Percentiles rank a stretch among this genome's conserved stretches.
These are phyloP conservation scores for Kuraishia ogatae DNA, from an alignment of 805 yeast genomes.

Conservation along the genomic window DNA sequence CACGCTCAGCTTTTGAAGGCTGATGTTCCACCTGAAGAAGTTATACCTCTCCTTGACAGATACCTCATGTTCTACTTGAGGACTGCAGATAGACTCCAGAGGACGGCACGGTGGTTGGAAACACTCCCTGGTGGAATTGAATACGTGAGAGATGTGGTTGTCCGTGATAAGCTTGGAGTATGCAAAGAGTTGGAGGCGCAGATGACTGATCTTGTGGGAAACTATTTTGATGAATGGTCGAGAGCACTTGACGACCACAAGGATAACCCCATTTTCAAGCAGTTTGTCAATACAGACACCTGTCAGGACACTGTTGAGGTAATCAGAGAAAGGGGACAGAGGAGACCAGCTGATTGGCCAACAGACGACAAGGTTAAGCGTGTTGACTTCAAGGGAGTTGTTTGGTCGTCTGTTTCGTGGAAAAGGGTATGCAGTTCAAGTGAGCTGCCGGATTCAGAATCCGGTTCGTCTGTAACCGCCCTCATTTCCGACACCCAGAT, in stretches of 20 bases:
- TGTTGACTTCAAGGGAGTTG: constrained; percentile 19
- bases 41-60: constrained; percentile 26
- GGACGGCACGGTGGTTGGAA: constrained; percentile 31
- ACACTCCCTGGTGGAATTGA: constrained; percentile 26
- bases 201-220: constrained; percentile 23
- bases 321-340: constrained; percentile 26
- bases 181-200: constrained; percentile 23
- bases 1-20: constrained; percentile 25
- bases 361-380: constrained; percentile 12
- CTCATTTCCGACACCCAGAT: constrained; percentile 26
- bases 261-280: constrained; percentile 20
- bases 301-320: constrained; percentile 22
- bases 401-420: constrained; percentile 25
- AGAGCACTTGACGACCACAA: constrained; percentile 15
- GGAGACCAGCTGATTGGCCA: constrained; percentile 28
- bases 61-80: constrained; percentile 28
- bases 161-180: constrained; percentile 26
- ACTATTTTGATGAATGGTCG: constrained; percentile 28
- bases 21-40: constrained; percentile 26
- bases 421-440: constrained; percentile 15
- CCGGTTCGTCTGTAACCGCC: constrained; percentile 24
- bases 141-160: constrained; percentile 23
- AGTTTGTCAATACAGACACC: constrained; percentile 22
- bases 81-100: constrained; percentile 27
- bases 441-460: constrained; percentile 19